Percentiles rank a stretch among this genome's conserved stretches.
These are phyloP conservation scores for Aspergillus sp. DNA, from an alignment of 2,329 filamentous ascomycete species.

Conservation along the genomic window DNA sequence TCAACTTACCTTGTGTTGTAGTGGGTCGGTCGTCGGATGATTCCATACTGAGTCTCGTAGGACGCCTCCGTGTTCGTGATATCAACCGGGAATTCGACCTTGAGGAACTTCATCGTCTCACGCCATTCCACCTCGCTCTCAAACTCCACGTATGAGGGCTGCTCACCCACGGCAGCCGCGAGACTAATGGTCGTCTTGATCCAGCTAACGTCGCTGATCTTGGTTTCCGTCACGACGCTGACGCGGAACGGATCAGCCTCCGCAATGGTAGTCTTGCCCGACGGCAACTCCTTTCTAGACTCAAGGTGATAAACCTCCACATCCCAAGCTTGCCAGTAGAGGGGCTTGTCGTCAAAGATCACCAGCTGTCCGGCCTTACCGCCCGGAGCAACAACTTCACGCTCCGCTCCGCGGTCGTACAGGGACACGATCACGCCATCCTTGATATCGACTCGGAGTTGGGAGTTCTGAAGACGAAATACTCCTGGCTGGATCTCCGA, in stretches of 20 bases:
- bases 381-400: slow-evolving; percentile 72
- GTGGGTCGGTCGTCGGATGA: slow-evolving; percentile 86
- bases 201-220: slow-evolving; percentile 83
- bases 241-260: slow-evolving; percentile 73
- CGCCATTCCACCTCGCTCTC: slow-evolving; percentile 91
- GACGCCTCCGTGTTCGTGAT: slow-evolving; percentile 87
- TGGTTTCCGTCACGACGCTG: slow-evolving; percentile 78
- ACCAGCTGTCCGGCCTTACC: slow-evolving; percentile 87
- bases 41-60: slow-evolving; percentile 93
- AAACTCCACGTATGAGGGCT: slow-evolving; percentile 72
- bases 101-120: slow-evolving; percentile 96
- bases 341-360: slow-evolving; percentile 93
- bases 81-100: slow-evolving; percentile 96
- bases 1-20: slow-evolving; percentile 77
- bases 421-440: slow-evolving; percentile 80
- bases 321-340: slow-evolving; percentile 98
- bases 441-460: slow-evolving; percentile 70
- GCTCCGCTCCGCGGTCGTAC: slow-evolving; percentile 68
- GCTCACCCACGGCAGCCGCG: slow-evolving; percentile 63
- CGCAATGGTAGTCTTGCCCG: slow-evolving; percentile 66
- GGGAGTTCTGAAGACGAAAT: slow-evolving; percentile 77
- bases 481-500: slow-evolving; percentile 56
- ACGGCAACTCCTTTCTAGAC: slow-evolving; percentile 73
- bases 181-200: slow-evolving; percentile 84
- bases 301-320: slow-evolving; percentile 95